Conservation (phyloP, 192 early-diverging fungal genomes). For the Linnemannia schmuckeri region DNA sequence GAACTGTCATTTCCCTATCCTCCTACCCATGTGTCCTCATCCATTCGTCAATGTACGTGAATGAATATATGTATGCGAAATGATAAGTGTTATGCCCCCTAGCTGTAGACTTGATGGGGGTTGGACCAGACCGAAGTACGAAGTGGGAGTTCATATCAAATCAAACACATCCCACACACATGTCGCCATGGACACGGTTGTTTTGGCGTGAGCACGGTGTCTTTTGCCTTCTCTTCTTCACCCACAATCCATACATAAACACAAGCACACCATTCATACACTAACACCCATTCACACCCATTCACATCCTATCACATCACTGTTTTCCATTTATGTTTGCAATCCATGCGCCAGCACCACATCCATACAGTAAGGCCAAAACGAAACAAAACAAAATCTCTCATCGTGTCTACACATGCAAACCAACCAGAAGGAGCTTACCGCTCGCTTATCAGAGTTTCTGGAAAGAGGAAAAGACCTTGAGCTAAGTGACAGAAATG, state of each 20-base stretch:
- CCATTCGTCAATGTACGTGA: not conserved
- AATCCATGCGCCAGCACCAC: not conserved
- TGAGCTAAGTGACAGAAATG: not conserved
- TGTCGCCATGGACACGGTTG: not conserved
- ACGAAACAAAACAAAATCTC: no score
- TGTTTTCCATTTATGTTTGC: not conserved
- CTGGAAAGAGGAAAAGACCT: not conserved
- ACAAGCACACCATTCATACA: not conserved
- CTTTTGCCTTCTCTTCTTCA: not conserved
- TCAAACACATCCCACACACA: conserved; percentile 1
- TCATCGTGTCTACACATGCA: not conserved
- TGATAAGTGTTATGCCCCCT: not conserved
- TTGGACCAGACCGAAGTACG: not conserved
- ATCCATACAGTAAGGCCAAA: no score
- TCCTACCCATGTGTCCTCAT: not conserved
- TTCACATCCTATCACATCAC: no score
- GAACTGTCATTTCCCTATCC: not conserved
- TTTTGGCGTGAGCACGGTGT: not conserved
- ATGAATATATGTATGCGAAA: not conserved
- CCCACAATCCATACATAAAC: not conserved
- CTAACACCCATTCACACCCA: not conserved
- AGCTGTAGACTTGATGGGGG: not conserved
- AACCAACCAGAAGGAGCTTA: not conserved
- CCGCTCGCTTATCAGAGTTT: not conserved
- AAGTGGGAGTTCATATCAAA: not conserved